Evolutionary conservation across 768 basidiomycete genomes (phyloP).

Genomic region (Galerina marginata): DNA sequence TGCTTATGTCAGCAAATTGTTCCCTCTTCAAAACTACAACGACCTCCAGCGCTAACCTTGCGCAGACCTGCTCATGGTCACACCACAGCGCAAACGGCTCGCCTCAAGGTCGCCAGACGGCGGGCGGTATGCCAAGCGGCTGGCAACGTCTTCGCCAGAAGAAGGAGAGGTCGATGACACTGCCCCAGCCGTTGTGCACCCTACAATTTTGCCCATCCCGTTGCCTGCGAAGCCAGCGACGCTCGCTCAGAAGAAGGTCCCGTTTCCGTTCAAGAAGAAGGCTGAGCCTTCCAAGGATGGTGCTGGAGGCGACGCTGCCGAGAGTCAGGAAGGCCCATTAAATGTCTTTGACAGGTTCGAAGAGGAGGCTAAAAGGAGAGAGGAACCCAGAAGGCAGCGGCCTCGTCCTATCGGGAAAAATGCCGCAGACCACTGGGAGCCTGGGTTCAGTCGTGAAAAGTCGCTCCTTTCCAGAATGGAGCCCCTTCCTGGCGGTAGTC

Average conservation of each 20-base stretch:
- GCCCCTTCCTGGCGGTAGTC: conserved; percentile 10
- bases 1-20: conserved; percentile 26
- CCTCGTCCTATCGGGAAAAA: conserved; percentile 8
- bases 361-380: conserved; percentile 48
- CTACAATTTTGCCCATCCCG: conserved; percentile 32
- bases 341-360: conserved; percentile 36
- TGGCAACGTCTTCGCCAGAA: conserved; percentile 71
- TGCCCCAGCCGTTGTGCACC: conserved; percentile 25
- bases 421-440: conserved; percentile 45
- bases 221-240: conserved; percentile 42
- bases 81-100: conserved; percentile 54
- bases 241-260: conserved; percentile 52
- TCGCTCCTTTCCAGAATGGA: conserved; percentile 24
- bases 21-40: conserved; percentile 18
- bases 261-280: conserved; percentile 80
- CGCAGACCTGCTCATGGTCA: background rate
- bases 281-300: conserved; percentile 29
- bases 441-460: conserved; percentile 25
- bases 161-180: conserved; percentile 82
- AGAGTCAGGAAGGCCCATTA: background rate
- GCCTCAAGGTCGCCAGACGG: conserved; percentile 59
- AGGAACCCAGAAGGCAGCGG: conserved; percentile 20
- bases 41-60: conserved; percentile 7
- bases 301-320: background rate
- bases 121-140: conserved; percentile 59